phyloP scores from a whole-genome alignment of 2,329 filamentous ascomycete species.

The Fusarium tricinctum region DNA sequence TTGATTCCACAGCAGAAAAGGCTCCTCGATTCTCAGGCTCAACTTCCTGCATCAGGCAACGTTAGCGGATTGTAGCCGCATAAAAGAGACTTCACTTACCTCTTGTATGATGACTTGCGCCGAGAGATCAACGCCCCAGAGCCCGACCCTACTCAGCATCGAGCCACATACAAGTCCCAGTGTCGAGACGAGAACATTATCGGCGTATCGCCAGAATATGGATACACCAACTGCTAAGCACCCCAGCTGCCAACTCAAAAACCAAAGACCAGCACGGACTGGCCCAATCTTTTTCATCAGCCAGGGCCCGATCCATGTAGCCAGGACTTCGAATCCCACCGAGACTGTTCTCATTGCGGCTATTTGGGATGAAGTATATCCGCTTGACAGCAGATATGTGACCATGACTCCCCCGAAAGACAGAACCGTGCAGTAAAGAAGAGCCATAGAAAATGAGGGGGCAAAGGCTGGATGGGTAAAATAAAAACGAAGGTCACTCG shows the following conservation, averaged over 20 bases:
- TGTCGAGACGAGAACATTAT: constrained; percentile 56
- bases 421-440: constrained; percentile 74
- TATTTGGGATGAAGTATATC: constrained; percentile 66
- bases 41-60: constrained; percentile 60
- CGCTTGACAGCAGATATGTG: constrained; percentile 70
- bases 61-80: constrained; percentile 11
- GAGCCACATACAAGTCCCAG: constrained; percentile 64
- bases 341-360: constrained; percentile 67
- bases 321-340: constrained; percentile 69
- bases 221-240: constrained; percentile 63
- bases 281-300: constrained; percentile 69
- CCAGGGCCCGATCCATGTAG: constrained; percentile 71
- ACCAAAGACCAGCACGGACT: constrained; percentile 79
- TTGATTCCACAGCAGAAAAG: constrained; percentile 77
- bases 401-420: constrained; percentile 74
- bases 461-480: constrained; percentile 68
- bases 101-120: constrained; percentile 73
- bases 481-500: constrained; percentile 58
- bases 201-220: constrained; percentile 57
- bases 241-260: constrained; percentile 75
- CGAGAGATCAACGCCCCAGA: constrained; percentile 74
- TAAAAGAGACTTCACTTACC: constrained; percentile 52
- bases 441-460: constrained; percentile 69
- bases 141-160: constrained; percentile 69
- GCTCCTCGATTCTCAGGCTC: constrained; percentile 70